Evolutionary conservation across 306 rosid species (phyloP).

Genomic region (Acacia acuminata): DNA sequence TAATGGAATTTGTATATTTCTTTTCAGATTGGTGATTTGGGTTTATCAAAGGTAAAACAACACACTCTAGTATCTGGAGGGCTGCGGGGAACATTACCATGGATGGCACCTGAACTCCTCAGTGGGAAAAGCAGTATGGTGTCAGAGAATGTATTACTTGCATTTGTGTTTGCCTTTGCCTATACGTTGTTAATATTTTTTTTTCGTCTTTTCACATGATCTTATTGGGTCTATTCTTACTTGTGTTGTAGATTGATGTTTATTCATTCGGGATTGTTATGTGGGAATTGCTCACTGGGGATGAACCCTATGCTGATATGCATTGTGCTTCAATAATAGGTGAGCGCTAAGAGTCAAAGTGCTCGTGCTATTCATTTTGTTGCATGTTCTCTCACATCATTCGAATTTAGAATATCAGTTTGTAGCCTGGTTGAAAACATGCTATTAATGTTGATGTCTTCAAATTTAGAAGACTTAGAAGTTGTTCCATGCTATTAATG

Average conservation of each 20-base stretch:
- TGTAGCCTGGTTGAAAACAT: too few species aligned
- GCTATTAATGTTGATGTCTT: too few species aligned
- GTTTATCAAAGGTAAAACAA: too few species aligned
- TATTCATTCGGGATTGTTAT: conserved; percentile 96
- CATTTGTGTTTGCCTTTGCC: conserved; percentile 12
- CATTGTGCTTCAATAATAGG: conserved; percentile 99
- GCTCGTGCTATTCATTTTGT: conserved; percentile 16
- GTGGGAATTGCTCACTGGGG: conserved; percentile 98
- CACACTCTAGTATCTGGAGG: too few species aligned
- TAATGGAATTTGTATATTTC: not conserved
- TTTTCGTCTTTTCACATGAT: conserved; percentile 27
- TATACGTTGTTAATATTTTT: conserved; percentile 15
- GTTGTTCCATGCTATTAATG: too few species aligned
- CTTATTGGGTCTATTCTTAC: conserved; percentile 28
- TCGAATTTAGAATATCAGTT: not conserved
- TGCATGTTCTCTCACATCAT: not conserved
- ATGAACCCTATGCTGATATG: conserved; percentile 94
- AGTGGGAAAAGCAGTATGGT: too few species aligned
- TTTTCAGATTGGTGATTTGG: too few species aligned
- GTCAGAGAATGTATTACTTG: not conserved
- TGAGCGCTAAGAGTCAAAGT: conserved; percentile 46
- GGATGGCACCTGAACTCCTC: too few species aligned
- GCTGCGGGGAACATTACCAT: too few species aligned
- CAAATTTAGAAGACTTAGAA: too few species aligned
- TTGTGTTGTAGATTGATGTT: conserved; percentile 81